Evolutionary conservation across 371 early-diverging fungal genomes (phyloP).

Genomic region (Mortierella sp.): DNA sequence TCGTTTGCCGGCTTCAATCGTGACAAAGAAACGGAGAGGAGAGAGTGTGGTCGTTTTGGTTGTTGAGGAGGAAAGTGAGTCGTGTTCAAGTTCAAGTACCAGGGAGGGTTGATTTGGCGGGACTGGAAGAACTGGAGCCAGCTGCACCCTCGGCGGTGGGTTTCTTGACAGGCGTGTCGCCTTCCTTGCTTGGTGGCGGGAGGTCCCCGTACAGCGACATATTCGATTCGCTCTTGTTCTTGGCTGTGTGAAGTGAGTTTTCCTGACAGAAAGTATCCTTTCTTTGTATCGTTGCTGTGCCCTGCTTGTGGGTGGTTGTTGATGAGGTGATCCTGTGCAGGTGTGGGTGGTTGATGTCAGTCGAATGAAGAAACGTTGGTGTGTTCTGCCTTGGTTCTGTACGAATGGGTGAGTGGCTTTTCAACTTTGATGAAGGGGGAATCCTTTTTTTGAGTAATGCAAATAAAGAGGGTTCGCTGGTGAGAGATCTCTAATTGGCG

Average conservation of each 20-base stretch:
- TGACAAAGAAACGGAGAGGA: neutral
- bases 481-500: neutral
- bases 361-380: too few relatives aligned
- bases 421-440: neutral
- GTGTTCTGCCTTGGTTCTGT: too few relatives aligned
- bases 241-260: neutral
- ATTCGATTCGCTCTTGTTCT: neutral
- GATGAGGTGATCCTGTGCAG: too few relatives aligned
- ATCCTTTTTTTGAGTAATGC: neutral
- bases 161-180: slow-evolving; percentile 14
- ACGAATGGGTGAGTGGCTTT: neutral
- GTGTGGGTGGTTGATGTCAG: too few relatives aligned
- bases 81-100: slow-evolving; percentile 36
- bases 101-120: slow-evolving; percentile 44
- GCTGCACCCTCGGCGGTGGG: slow-evolving; percentile 14
- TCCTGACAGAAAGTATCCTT: too few relatives aligned
- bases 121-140: slow-evolving; percentile 1
- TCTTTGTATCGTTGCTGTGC: neutral
- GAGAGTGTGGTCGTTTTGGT: neutral
- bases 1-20: neutral
- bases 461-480: neutral
- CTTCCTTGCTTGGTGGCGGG: slow-evolving; percentile 36
- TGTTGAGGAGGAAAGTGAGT: slow-evolving; percentile 3
- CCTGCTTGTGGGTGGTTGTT: neutral
- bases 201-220: slow-evolving; percentile 58